phyloP scores from a whole-genome alignment of 2,329 filamentous ascomycete genomes.

The Aspergillus transmontanensis region DNA sequence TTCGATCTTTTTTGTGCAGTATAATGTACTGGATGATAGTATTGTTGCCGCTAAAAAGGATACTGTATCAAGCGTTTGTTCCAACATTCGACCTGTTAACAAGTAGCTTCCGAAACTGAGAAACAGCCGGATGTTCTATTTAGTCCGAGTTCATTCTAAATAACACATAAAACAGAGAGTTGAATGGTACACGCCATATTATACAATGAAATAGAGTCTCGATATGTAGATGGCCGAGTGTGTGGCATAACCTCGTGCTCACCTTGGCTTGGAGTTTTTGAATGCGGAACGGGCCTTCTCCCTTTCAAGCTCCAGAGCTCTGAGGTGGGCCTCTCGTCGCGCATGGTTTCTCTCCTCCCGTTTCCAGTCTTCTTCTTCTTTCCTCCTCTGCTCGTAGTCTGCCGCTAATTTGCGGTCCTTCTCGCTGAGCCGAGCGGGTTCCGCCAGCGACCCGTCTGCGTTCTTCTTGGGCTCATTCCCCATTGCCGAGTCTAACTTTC shows the following conservation, averaged over 20 bases:
- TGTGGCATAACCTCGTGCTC: slow-evolving; percentile 11
- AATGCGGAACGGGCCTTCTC: slow-evolving; percentile 25
- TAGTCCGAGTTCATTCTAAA: slow-evolving; percentile 10
- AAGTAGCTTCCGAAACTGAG: background rate
- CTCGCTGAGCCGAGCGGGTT: slow-evolving; percentile 29
- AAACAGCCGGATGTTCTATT: slow-evolving; percentile 9
- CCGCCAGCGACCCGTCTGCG: slow-evolving; percentile 20
- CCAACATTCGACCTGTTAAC: background rate
- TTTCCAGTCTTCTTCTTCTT: slow-evolving; percentile 34
- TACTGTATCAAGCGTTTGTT: background rate
- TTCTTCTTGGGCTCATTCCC: slow-evolving; percentile 27
- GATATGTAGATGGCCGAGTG: slow-evolving; percentile 4
- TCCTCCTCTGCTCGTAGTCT: slow-evolving; percentile 33
- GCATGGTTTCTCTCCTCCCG: slow-evolving; percentile 41
- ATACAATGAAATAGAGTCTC: slow-evolving; percentile 17
- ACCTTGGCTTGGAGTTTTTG: slow-evolving; percentile 16
- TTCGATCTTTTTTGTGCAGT: background rate
- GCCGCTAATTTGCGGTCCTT: slow-evolving; percentile 34
- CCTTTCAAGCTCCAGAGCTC: slow-evolving; percentile 26
- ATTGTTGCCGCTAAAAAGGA: background rate
- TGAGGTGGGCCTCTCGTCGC: slow-evolving; percentile 30
- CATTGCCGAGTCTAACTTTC: slow-evolving; percentile 24
- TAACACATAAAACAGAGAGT: slow-evolving; percentile 9
- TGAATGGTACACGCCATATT: slow-evolving; percentile 17
- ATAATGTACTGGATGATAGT: background rate